Evolutionary conservation across 805 yeast species (phyloP).

Genomic region (Clavispora asparagi): DNA sequence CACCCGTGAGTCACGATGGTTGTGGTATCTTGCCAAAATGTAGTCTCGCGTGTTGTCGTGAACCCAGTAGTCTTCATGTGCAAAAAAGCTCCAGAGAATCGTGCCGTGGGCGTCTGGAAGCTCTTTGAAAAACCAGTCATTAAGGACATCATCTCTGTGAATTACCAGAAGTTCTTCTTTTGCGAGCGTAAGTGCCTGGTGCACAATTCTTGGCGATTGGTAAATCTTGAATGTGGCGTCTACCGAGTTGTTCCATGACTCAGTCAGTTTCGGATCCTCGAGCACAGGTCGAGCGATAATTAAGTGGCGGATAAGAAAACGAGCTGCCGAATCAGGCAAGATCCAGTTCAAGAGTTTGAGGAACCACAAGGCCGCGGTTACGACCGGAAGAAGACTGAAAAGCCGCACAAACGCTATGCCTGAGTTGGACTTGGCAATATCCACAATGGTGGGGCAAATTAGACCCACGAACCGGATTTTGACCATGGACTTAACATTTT

Average conservation of each 20-base stretch:
- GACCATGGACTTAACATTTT: conserved; percentile 17
- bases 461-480: conserved; percentile 48
- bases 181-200: conserved; percentile 54
- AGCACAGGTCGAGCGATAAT: conserved; percentile 23
- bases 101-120: conserved; percentile 17
- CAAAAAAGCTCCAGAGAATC: conserved; percentile 53
- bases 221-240: conserved; percentile 40
- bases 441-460: conserved; percentile 65
- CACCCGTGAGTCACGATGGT: conserved; percentile 21
- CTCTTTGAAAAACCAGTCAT: conserved; percentile 40
- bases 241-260: conserved; percentile 33
- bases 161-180: conserved; percentile 54
- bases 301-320: conserved; percentile 16
- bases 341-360: conserved; percentile 26
- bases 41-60: conserved; percentile 43
- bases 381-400: conserved; percentile 24
- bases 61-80: conserved; percentile 65
- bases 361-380: conserved; percentile 24
- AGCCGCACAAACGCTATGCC: conserved; percentile 25
- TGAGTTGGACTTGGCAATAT: conserved; percentile 45
- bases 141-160: conserved; percentile 43
- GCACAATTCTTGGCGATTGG: conserved; percentile 38
- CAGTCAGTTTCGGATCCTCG: conserved; percentile 14
- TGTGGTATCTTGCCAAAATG: conserved; percentile 34
- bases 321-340: conserved; percentile 18